phyloP scores from a whole-genome alignment of 176 grass and related monocot genomes.

The Echinochloa phyllopogon region DNA sequence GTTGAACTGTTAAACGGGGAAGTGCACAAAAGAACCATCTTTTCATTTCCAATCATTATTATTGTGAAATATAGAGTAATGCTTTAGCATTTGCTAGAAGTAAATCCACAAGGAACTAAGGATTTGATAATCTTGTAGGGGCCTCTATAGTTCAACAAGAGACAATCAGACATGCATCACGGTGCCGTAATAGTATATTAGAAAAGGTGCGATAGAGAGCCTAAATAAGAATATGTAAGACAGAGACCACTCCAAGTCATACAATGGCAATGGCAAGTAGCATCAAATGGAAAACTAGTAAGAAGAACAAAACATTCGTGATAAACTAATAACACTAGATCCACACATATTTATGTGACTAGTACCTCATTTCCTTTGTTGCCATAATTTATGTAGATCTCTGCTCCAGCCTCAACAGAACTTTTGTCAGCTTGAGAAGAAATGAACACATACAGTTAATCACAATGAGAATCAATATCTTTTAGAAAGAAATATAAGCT shows the following conservation, averaged over 20 bases:
- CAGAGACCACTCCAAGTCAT: not conserved
- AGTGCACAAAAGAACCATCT: constrained; percentile 1
- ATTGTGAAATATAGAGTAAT: not conserved
- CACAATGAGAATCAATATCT: constrained; percentile 18
- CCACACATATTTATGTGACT: constrained; percentile 22
- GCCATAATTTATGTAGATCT: constrained; percentile 94
- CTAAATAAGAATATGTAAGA: not conserved
- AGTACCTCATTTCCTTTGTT: constrained; percentile 97
- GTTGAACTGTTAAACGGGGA: not conserved
- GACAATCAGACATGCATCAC: not conserved
- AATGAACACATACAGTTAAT: constrained; percentile 23
- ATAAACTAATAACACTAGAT: constrained; percentile 2
- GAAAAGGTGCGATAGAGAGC: not conserved
- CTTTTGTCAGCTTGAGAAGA: constrained; percentile 64
- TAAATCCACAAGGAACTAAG: constrained; percentile 24
- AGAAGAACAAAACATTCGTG: not conserved
- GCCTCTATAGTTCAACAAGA: not conserved
- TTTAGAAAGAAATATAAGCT: not conserved
- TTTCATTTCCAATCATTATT: not conserved
- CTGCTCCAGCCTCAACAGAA: constrained; percentile 59
- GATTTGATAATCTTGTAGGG: not conserved
- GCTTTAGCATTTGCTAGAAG: constrained; percentile 12
- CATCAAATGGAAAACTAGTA: not conserved
- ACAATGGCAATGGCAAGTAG: not conserved
- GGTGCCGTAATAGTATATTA: not conserved